Percentiles rank a stretch among this genome's conserved stretches.
phyloP scores from a whole-genome alignment of 306 rosid species.

The Geum urbanum region DNA sequence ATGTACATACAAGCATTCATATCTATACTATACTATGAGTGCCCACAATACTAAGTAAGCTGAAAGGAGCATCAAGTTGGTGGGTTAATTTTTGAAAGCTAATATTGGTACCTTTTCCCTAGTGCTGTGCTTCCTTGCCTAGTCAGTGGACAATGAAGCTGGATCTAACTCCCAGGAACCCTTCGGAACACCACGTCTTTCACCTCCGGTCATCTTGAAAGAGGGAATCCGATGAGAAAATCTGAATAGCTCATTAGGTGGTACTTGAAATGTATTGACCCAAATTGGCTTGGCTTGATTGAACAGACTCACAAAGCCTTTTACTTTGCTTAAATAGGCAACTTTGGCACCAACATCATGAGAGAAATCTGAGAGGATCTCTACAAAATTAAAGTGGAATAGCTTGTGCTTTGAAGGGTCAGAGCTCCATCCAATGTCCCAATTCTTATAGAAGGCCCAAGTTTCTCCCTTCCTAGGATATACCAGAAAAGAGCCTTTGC shows the following conservation, averaged over 20 bases:
- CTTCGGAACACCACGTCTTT: conserved; percentile 58
- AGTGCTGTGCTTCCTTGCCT: not conserved
- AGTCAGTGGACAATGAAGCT: conserved; percentile 48
- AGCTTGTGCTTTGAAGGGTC: conserved; percentile 44
- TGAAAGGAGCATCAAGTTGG: not conserved
- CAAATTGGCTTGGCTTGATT: conserved; percentile 37
- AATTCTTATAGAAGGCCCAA: conserved; percentile 79
- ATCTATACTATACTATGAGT: not conserved
- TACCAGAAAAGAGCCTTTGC: conserved; percentile 34
- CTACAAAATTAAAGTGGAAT: conserved; percentile 52
- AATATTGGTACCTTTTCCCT: not conserved
- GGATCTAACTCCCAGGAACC: conserved; percentile 90
- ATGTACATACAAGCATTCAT: not conserved
- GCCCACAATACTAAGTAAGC: not conserved
- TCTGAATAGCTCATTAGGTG: conserved; percentile 50
- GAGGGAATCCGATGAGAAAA: conserved; percentile 84
- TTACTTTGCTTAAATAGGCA: conserved; percentile 58
- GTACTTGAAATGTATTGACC: conserved; percentile 34
- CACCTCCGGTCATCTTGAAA: conserved; percentile 62
- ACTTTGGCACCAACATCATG: conserved; percentile 49
- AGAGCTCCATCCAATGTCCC: conserved; percentile 77
- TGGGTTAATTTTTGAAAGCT: not conserved
- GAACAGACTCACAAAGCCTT: conserved; percentile 77
- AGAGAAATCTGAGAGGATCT: conserved; percentile 61
- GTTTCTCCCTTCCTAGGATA: conserved; percentile 83